Base-by-base conservation (phyloP, 208 protist genomes). In the Leptomonas pyrrhocoris region DNA sequence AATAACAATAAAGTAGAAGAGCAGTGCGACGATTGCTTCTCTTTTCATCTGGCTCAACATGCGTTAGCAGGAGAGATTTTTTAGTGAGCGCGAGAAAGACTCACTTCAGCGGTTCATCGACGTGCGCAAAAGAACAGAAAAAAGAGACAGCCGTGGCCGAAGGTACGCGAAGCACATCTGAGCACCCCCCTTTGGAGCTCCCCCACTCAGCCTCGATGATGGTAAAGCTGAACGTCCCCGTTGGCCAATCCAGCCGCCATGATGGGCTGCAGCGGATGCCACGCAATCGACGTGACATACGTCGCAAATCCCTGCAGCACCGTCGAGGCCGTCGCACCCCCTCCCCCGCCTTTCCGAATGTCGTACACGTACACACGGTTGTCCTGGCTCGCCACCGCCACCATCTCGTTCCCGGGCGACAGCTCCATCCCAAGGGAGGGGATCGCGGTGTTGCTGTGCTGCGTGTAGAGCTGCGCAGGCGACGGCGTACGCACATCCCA, bases 361-460 rank as follows among this genome's bases (percentile, higher is more conserved):
- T 94, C 88, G 70, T 96, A 96, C 11, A 94, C 8, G 57, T 82
- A 89, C 21, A 94, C 81, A 0, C 43, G 28, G 9, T 80, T 77
- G 51, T 86, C 86, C 63, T 96, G 89, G 57, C 92, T 94, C 3
- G 85, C 92, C 38, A 94, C 86, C 1, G 88, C 89, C 7, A 96
- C 53, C 42, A 80, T 56, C 1, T 64, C 59, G 15, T 81, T 89
- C 18, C 71, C 82, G 0, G 89, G 92, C 2, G 80, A 76, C 13
- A 94, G 46, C n/a, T 83, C 79, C 23, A 94, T 56, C 9, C 85
- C 92, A 1, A 94, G 64, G 0, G 83, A 79, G 3, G 74, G 16
- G 2, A 90, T 58, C 13, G 85, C 87, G 34, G 45, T 82, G 71
- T 94, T 96, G 4, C 67, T 77, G 73, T 96, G 92, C 23, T 90